Base-by-base conservation (phyloP, 202 grass and related monocot genomes). In the Brachypodium distachyon region DNA sequence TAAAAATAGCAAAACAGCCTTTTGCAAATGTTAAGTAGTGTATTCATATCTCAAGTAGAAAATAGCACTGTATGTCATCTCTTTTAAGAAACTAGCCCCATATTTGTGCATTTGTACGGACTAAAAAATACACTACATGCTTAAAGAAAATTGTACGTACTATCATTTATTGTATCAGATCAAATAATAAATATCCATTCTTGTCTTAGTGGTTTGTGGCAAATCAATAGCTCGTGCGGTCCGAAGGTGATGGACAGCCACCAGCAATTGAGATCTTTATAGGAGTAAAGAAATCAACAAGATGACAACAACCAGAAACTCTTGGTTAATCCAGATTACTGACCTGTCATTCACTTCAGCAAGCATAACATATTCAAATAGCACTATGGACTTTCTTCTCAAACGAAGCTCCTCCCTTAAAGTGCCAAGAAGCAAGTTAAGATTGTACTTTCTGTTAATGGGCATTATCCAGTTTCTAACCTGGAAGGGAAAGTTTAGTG, bases 381-480 rank as follows among this genome's bases (percentile, higher is more conserved):
- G 75, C 47, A 95, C 87, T 76, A 70, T 94, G 53, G 82, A 87
- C 38, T 88, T 98, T 2, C 84, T 83, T 76, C 68, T 90, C 19
- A 61, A 77, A 41, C 16, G n/a, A 76, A 98, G 47, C 52, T 87
- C 89, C 70, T 89, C 96, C 33, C 85, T 92, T 63, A 99, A 46
- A n/a, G 87, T 95, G 61, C 84, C 53, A 49, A 99, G 96, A 88
- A 99, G 89, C 55, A 86, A 71, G 61, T 36, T 86, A 70, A 97
- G 87, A 78, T 96, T 99, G 70, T 93, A 91, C 70, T 90, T 99
- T 78, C 92, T 85, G 84, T 99, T 95, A 62, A 99, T 88, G 11
- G 92, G 96, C 96, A 99, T 96, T 76, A 99, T 95, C 96, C 92
- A 99, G 61, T 99, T 89, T 86, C 92, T 95, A 38, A 99, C 85